Evolutionary conservation across 306 rosid genomes (phyloP), one percentile per base, ranked within the genome.

Genomic region (Prunus kanzakura): DNA sequence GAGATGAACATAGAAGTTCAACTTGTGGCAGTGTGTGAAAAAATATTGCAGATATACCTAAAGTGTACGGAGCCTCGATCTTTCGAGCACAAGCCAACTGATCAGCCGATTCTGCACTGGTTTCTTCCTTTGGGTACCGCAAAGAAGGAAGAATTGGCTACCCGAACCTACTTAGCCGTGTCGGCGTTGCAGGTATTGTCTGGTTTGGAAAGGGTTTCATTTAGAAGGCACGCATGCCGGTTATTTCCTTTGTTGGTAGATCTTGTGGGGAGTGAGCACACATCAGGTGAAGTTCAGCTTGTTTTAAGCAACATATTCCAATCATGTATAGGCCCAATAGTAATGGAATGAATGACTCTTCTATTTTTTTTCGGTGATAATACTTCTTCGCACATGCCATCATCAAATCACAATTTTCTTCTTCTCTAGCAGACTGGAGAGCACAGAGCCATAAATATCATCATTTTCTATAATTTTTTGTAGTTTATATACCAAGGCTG

Each of bases 231-330:
- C 57, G 81, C 83, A 62, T 86, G 92, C 1, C 88, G 76, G 77
- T 81, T 95, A 87, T 92, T 90, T 85, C 99, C 91, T 60, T 82
- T 89, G 84, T 84, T 95, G 82, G 92, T 91, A 68, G 97, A 90
- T 83, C 96, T 95, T 23, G 92, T 95, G 76, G 82, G 84, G 87
- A 88, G 97, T 80, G 97, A 92, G 76, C 97, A 95, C 80, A 67
- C 88, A 72, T 90, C 99, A 19, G 94, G 93, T 72, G 97, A 90
- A 87, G 99, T 92, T 87, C 99, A 90, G 82, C 82, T 51, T 78
- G 91, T 88, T 82, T 82, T 95, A 65, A 86, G 96, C 87, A 87
- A 81, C 79, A 79, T 95, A 72, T 92, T 95, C 79, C 87, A 84
- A 67, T 92, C 97, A 41, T 88, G 96, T 85, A 80, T 95, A 81